Conservation (phyloP, 2,329 filamentous ascomycete species). For the Fusarium musae region DNA sequence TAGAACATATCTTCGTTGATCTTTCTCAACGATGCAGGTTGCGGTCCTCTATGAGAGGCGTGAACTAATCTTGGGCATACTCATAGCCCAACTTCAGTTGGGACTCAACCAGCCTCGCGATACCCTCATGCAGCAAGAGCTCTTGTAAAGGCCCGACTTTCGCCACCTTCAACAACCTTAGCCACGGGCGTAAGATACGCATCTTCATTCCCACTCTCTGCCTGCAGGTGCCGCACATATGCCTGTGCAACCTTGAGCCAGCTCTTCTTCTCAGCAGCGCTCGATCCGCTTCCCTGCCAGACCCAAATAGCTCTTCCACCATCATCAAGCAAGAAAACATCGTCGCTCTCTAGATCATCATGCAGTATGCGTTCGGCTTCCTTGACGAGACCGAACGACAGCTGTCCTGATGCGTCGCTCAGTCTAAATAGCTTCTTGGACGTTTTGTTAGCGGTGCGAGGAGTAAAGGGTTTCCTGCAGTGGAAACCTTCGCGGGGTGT, state of each 20-base stretch:
- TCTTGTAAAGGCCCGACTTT: slow-evolving; percentile 63
- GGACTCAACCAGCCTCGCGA: not conserved
- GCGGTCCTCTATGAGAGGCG: not conserved
- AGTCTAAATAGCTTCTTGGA: slow-evolving; percentile 67
- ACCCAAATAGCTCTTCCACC: slow-evolving; percentile 70
- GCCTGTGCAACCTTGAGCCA: slow-evolving; percentile 71
- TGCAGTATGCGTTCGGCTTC: slow-evolving; percentile 59
- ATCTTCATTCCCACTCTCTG: slow-evolving; percentile 45
- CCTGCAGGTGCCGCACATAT: slow-evolving; percentile 60
- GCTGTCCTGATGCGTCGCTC: slow-evolving; percentile 68
- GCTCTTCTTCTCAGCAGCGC: slow-evolving; percentile 65
- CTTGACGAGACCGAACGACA: slow-evolving; percentile 68
- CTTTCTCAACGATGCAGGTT: not conserved
- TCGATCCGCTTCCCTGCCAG: slow-evolving; percentile 71
- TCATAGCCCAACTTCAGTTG: not conserved
- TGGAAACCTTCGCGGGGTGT: slow-evolving; percentile 54
- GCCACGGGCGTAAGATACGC: slow-evolving; percentile 62
- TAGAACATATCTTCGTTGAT: not conserved
- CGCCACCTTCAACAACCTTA: slow-evolving; percentile 67
- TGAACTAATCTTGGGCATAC: not conserved
- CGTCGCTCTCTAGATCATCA: slow-evolving; percentile 65
- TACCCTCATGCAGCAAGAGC: slow-evolving; percentile 51
- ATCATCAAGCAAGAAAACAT: slow-evolving; percentile 72
- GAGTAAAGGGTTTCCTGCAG: slow-evolving; percentile 54
- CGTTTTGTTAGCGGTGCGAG: slow-evolving; percentile 27